Conservation (phyloP, 768 basidiomycete species). For the Pleurotus salmoneostramineus region DNA sequence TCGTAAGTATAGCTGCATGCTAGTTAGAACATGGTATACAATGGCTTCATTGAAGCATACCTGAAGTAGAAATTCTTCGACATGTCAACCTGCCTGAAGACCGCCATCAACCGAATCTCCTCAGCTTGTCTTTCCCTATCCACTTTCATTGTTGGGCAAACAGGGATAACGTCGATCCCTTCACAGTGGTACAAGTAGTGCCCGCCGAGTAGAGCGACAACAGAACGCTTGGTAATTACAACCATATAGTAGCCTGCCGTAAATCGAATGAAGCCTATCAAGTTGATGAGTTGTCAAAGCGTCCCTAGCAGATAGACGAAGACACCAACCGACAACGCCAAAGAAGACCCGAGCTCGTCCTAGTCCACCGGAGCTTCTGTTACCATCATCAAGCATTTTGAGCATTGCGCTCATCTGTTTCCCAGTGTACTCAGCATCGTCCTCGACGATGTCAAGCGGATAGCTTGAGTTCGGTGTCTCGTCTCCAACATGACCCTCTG, state of each 20-base stretch:
- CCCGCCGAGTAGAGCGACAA: constrained; percentile 91
- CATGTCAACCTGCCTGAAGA: constrained; percentile 96
- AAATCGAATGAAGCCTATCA: constrained; percentile 84
- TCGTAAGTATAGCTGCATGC: constrained; percentile 86
- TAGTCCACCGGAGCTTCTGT: constrained; percentile 82
- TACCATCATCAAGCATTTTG: constrained; percentile 95
- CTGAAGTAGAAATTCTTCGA: constrained; percentile 99
- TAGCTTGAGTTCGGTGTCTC: neutral
- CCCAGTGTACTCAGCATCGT: constrained; percentile 83
- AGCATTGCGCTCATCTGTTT: constrained; percentile 89
- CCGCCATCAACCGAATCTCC: constrained; percentile 82
- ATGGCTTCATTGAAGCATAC: constrained; percentile 29
- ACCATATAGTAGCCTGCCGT: constrained; percentile 98
- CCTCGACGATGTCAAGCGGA: constrained; percentile 72
- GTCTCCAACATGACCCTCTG: neutral
- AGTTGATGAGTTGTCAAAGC: neutral
- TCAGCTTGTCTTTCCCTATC: constrained; percentile 86
- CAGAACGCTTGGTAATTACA: constrained; percentile 82
- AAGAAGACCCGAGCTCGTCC: constrained; percentile 77
- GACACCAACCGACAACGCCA: constrained; percentile 67
- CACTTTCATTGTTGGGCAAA: constrained; percentile 82
- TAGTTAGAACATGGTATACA: no score
- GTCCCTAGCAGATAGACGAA: neutral
- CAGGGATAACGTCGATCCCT: constrained; percentile 76
- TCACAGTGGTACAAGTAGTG: constrained; percentile 98